Conservation (phyloP, 2,329 filamentous ascomycete species). For the Coniosporium tulheliwenetii region DNA sequence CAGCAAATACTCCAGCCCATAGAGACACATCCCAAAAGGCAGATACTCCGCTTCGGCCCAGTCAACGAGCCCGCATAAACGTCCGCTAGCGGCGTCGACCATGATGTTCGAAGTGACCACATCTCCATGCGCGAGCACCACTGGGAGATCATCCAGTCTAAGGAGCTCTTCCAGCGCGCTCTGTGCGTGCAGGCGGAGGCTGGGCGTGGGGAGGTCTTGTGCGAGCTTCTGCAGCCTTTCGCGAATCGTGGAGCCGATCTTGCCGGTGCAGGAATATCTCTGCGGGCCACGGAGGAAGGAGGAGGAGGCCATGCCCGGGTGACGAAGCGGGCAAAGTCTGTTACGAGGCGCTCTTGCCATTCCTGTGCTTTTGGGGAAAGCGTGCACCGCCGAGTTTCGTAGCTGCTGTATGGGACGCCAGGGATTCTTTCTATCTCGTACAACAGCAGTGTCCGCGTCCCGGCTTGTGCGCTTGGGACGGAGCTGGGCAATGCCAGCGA, state of each 20-base stretch:
- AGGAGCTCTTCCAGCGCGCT: slow-evolving; percentile 13
- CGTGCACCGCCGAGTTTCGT: slow-evolving; percentile 3
- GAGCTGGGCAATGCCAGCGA: slow-evolving; percentile 3
- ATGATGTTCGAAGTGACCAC: slow-evolving; percentile 43
- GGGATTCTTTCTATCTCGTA: slow-evolving; percentile 13
- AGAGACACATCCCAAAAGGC: slow-evolving; percentile 44
- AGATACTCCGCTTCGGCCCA: slow-evolving; percentile 49
- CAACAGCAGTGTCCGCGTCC: slow-evolving; percentile 4
- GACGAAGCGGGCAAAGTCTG: slow-evolving; percentile 14
- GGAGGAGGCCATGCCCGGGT: slow-evolving; percentile 10
- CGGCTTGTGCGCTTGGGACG: slow-evolving; percentile 1
- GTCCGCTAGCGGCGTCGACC: slow-evolving; percentile 27
- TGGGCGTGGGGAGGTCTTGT: slow-evolving; percentile 10
- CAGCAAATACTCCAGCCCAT: slow-evolving; percentile 45
- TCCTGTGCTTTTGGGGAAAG: slow-evolving; percentile 1
- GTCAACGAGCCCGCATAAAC: slow-evolving; percentile 40
- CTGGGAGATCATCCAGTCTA: slow-evolving; percentile 25
- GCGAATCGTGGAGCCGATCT: slow-evolving; percentile 13
- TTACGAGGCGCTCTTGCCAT: slow-evolving; percentile 11
- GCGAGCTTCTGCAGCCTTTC: slow-evolving; percentile 12
- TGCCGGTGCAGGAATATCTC: slow-evolving; percentile 7
- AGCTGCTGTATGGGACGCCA: slow-evolving; percentile 11
- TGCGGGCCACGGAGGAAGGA: slow-evolving; percentile 10
- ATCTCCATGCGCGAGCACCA: slow-evolving; percentile 46
- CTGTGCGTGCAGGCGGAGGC: slow-evolving; percentile 9